A percentile compares a stretch with the other conserved stretches of the same genome.
phyloP scores from a whole-genome alignment of 176 grass and related monocot species.

The Chrysopogon serrulatus region DNA sequence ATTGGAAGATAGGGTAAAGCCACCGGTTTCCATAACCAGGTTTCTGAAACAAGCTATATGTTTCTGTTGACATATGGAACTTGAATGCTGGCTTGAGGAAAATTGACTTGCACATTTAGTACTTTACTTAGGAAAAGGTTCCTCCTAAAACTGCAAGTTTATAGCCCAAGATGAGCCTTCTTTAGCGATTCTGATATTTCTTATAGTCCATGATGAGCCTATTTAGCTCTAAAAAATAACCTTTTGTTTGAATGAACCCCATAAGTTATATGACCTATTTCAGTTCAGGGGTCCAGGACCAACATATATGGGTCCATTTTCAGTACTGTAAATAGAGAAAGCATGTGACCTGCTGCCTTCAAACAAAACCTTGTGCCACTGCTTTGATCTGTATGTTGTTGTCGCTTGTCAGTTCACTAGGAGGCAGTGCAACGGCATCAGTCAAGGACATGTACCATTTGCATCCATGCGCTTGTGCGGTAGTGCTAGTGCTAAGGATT shows the following conservation, averaged over 20 bases:
- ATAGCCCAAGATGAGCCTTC: neutral
- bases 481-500: neutral
- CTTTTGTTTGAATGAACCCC: neutral
- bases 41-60: neutral
- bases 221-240: neutral
- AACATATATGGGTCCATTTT: neutral
- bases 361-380: conserved; percentile 5
- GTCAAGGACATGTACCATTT: conserved; percentile 10
- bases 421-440: neutral
- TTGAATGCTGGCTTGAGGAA: neutral
- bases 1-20: neutral
- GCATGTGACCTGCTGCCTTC: neutral
- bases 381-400: neutral
- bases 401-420: neutral
- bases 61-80: neutral
- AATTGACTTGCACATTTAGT: neutral
- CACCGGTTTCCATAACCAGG: neutral
- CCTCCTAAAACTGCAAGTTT: neutral
- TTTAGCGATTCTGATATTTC: neutral
- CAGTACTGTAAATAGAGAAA: neutral
- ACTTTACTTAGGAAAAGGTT: neutral
- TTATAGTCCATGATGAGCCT: neutral
- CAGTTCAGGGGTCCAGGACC: neutral
- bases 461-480: neutral
- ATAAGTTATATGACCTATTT: neutral